Percentiles rank a stretch among this genome's conserved stretches.
Conservation (phyloP, 2,329 filamentous ascomycete genomes). For the Passalora sequoiae region DNA sequence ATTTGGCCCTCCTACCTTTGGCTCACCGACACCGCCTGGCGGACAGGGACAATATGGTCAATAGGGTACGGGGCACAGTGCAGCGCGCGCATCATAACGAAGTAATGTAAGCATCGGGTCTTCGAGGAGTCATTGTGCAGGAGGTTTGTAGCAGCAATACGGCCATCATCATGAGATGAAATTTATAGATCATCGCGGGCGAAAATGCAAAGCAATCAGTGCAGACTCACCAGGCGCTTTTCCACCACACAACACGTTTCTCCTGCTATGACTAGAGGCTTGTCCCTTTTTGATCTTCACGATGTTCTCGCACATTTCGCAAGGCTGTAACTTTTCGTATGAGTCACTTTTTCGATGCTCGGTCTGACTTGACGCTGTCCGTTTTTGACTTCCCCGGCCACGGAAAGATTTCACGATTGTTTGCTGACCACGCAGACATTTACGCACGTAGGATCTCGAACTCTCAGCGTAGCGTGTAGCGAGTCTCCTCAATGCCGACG, state of each 20-base stretch:
- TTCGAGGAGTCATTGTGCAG: neutral
- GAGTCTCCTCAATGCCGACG: too few species aligned
- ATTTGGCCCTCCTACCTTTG: constrained; percentile 13
- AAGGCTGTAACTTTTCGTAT: too few species aligned
- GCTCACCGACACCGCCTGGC: neutral
- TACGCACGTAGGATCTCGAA: too few species aligned
- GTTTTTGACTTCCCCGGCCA: too few species aligned
- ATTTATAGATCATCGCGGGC: neutral
- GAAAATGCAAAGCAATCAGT: neutral
- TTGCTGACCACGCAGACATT: too few species aligned
- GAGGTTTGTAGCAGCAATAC: neutral
- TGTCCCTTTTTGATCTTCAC: neutral
- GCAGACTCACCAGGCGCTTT: too few species aligned
- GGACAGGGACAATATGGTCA: neutral
- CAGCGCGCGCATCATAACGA: neutral
- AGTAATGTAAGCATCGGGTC: neutral
- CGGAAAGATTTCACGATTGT: too few species aligned
- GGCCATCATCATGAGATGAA: neutral
- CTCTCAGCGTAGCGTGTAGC: too few species aligned
- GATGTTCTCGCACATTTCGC: too few species aligned
- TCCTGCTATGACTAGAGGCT: neutral
- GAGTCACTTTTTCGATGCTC: too few species aligned
- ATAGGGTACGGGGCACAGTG: neutral
- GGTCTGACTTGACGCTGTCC: too few species aligned
- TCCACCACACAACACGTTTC: too few species aligned